Base-by-base conservation (phyloP, 805 yeast genomes). In the Wickerhamiella azyma region DNA sequence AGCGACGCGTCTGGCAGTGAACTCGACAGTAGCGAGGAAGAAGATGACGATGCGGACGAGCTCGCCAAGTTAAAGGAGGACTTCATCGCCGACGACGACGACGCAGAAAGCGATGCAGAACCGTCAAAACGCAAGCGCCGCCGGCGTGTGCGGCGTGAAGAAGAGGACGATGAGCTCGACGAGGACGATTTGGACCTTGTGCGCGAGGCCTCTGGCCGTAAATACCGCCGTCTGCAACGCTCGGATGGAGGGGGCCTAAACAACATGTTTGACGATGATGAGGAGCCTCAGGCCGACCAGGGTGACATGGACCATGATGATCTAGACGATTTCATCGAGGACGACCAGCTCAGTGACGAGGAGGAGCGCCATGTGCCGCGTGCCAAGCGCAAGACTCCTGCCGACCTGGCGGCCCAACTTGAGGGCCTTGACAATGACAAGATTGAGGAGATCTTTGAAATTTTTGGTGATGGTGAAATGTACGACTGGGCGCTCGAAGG, bases 401-500 rank as follows among this genome's bases (percentile, higher is more conserved):
- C 47, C 24, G 52, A 53, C n/a, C 47, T 55, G 5, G 56, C 60
- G 18, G 43, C 53, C 18, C 53, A 56, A 18, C 55, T 65, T 4
- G 59, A 60, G 19, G 72, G 84, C 57, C 66, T 82, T 37, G 95
- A 92, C 55, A 80, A 92, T 46, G 97, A 92, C 56, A 84, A 85
- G 60, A 75, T 89, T 52, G 92, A 85, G 58, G 96, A 89, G 63
- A 75, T 92, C 59, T 86, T 79, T 58, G 98, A 92, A 61, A 85
- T 92, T 11, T 92, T 92, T 60, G 98, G 98, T 53, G 94, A 86
- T 62, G 98, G 98, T 43, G 86, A 79, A 52, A 96, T 89, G 59
- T 92, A 92, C 63, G 96, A 85, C 48, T 92, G 98, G 97, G 98
- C 98, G 10, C 69, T 92, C 46, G 96, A 85, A 58, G 92, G 85